A percentile compares a stretch with the other conserved stretches of the same genome.
These are phyloP conservation scores for Cinnamomum micranthum DNA, from an alignment of 164 flowering plant species.

Conservation along the genomic window DNA sequence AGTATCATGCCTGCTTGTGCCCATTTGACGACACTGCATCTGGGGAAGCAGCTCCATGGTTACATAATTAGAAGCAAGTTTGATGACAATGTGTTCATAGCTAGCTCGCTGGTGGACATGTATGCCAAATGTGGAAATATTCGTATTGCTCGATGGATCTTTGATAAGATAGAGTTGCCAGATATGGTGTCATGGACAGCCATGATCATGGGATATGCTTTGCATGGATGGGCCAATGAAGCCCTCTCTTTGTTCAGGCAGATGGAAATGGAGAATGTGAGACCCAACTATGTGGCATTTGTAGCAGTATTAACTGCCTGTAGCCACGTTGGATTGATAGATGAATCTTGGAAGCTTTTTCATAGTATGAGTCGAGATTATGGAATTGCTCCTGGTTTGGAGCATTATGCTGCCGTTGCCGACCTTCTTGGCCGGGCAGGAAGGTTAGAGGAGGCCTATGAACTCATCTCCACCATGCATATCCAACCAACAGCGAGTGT, in stretches of 20 bases:
- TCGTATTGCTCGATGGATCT: conserved; percentile 50
- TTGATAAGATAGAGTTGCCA: conserved; percentile 49
- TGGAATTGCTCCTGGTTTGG: conserved; percentile 63
- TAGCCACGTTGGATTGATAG: conserved; percentile 78
- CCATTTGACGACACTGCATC: conserved; percentile 62
- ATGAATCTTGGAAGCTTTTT: conserved; percentile 65
- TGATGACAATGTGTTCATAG: conserved; percentile 56
- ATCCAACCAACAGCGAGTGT: conserved; percentile 49
- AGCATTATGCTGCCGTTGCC: conserved; percentile 84
- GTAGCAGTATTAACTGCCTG: conserved; percentile 85
- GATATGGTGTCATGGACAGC: conserved; percentile 93
- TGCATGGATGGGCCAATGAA: conserved; percentile 62
- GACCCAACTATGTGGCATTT: conserved; percentile 60
- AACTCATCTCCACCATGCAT: conserved; percentile 51
- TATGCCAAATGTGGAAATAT: conserved; percentile 88
- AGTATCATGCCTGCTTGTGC: conserved; percentile 90
- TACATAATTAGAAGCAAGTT: conserved; percentile 48
- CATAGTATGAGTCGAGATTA: conserved; percentile 47
- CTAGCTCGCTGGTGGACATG: conserved; percentile 87
- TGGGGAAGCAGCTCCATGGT: conserved; percentile 87
- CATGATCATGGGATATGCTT: conserved; percentile 88
- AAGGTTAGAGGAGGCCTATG: conserved; percentile 63
- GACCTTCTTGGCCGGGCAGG: conserved; percentile 96
- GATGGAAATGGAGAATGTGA: conserved; percentile 56
- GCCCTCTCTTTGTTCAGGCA: conserved; percentile 60